Evolutionary conservation across 768 basidiomycete genomes (phyloP), one percentile per base, ranked within the genome.

Genomic region (Lentinula raphanica): DNA sequence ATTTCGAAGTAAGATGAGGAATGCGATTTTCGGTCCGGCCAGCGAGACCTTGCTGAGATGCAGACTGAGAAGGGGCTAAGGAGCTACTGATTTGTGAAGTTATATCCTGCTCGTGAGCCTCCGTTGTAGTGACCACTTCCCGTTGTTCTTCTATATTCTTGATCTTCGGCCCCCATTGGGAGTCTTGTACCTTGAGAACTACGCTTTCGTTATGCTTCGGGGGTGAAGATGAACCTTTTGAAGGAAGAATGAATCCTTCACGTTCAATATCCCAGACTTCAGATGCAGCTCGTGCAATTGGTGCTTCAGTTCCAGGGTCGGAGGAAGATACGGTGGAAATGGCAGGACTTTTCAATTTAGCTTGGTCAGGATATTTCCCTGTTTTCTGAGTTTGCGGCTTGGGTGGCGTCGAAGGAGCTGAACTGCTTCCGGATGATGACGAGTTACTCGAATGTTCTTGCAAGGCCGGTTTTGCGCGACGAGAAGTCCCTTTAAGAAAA

Each of bases 181-280:
- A 12, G 36, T 8, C 4, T 39, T 23, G 46, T 5, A 54, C 49
- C 29, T 40, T 46, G 12, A 51, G 9, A n/a, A 51, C 15, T 13
- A 51, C 49, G 28, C 36, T 51, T 36, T 21, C 29, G 4, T 49
- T 19, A 45, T 8, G 45, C 38, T 58, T n/a, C 17, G 32, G 39
- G 29, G 51, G 29, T 15, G 44, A n/a, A 62, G 64, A 61, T 58
- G 48, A 61, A 49, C 45, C 63, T 56, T 5, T 55, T 51, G 60
- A 69, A 62, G 53, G 68, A 66, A 58, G 68, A 58, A 28, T 66
- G 60, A 57, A 68, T 64, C 54, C 62, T 23, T 76, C 73, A 13
- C 67, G 48, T 63, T 86, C 85, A 28, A 86, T 82, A 60, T 79
- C 81, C 85, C 85, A 86, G 7, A 79, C 63, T 19, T 75, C 71